phyloP scores from a whole-genome alignment of 129 eudicot species.

The Rutidosis leptorrhynchoides region DNA sequence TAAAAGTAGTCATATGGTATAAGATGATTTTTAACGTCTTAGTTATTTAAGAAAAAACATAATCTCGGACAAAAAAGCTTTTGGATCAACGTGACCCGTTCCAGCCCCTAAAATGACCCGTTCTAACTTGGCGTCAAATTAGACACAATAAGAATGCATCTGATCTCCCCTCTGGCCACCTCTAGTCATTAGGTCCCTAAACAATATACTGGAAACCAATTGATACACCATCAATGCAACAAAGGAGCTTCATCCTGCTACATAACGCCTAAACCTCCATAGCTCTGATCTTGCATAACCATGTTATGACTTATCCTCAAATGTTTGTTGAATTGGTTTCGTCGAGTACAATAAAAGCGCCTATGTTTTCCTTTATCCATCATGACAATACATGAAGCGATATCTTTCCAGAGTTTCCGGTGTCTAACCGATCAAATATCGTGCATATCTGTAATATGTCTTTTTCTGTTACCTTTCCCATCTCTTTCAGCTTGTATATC shows the following conservation, averaged over 20 bases:
- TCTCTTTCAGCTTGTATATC: slow-evolving; percentile 83
- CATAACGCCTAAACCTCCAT: not conserved
- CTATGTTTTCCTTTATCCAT: slow-evolving; percentile 13
- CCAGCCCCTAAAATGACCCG: not conserved
- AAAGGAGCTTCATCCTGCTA: slow-evolving; percentile 20
- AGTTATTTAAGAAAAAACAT: not conserved
- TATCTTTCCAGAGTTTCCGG: slow-evolving; percentile 74
- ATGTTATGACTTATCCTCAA: not conserved
- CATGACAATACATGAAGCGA: slow-evolving; percentile 57
- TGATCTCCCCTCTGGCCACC: not conserved
- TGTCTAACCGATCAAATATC: slow-evolving; percentile 64
- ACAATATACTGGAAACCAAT: slow-evolving; percentile 11
- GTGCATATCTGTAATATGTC: slow-evolving; percentile 64
- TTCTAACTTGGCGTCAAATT: not conserved
- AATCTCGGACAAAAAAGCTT: too few relatives aligned
- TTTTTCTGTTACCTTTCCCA: slow-evolving; percentile 75
- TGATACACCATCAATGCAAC: slow-evolving; percentile 16
- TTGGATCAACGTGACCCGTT: not conserved
- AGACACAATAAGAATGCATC: not conserved
- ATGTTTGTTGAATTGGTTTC: not conserved
- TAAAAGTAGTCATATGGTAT: not conserved
- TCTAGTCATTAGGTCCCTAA: not conserved
- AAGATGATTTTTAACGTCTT: not conserved
- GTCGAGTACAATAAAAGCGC: not conserved
- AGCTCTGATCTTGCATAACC: not conserved